Evolutionary conservation across 441 rosid genomes (phyloP), one percentile per base, ranked within the genome.

Genomic region (Populus hybrid): DNA sequence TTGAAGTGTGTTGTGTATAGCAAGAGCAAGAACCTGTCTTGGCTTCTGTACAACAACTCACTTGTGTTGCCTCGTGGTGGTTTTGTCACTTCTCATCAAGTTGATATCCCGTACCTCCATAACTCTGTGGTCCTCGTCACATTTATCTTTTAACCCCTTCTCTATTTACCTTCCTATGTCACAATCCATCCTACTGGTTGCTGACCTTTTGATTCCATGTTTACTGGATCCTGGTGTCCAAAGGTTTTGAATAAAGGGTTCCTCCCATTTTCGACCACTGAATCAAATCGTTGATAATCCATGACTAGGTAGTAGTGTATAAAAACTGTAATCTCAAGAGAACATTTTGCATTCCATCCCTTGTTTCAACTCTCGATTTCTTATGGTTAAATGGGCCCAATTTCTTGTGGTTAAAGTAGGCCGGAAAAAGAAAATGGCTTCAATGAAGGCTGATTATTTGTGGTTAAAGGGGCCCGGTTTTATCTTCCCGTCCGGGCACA

Each of bases 71-170:
- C 50, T 64, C 61, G 1, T 66, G 63, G 0, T 63, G 23, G 36
- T 18, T 59, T 73, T 68, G 67, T 64, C 67, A 64, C 28, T 7
- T 21, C 23, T 26, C 28, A n/a, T 64, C 67, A 64, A 64, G 67
- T 64, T 66, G 38, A n/a, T 69, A 36, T 67, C 40, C 70, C 70
- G 12, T 30, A n/a, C 16, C 9, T 26, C 69, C 50, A 69, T 67
- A 40, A 57, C 72, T 46, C 66, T 46, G 6, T 28, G 66, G 80
- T 78, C 76, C 70, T 24, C 61, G 1, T 80, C 80, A 63, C 74
- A 42, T 80, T 73, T 76, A 76, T 73, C 30, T 70, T 8, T 28
- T 18, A 59, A 9, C 73, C 72, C 79, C 38, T 75, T 16, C 14
- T 35, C 34, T n/a, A 11, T 66, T 26, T 26, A 18, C 36, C 75